Conservation (phyloP, 345 rosid species). For the Salix udensis region DNA sequence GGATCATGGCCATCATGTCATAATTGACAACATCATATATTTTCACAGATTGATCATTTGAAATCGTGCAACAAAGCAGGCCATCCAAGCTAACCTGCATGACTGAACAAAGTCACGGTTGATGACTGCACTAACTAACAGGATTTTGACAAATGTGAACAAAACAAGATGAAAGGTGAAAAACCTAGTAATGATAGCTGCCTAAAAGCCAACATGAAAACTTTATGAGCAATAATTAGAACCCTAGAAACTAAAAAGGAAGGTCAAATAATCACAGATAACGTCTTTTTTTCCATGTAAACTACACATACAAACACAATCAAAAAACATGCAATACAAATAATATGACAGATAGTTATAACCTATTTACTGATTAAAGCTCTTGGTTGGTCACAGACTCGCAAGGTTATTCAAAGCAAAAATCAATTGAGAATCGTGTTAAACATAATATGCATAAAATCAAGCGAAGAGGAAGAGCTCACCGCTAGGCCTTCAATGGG, state of each 20-base stretch:
- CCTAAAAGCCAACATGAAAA: too few species aligned
- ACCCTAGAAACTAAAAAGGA: too few species aligned
- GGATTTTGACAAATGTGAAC: too few species aligned
- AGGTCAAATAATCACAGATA: background rate
- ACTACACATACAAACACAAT: background rate
- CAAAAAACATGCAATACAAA: background rate
- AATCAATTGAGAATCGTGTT: background rate
- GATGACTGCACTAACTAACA: slow-evolving; percentile 31
- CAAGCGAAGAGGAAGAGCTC: slow-evolving; percentile 26
- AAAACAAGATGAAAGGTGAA: too few species aligned
- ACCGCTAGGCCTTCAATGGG: slow-evolving; percentile 95
- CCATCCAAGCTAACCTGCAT: slow-evolving; percentile 95
- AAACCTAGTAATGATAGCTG: too few species aligned
- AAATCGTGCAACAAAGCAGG: slow-evolving; percentile 91
- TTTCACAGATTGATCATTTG: slow-evolving; percentile 77
- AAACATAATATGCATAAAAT: background rate
- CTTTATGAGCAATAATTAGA: too few species aligned
- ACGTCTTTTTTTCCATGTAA: background rate
- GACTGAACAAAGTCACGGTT: slow-evolving; percentile 57
- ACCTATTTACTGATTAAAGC: background rate
- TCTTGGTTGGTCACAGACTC: background rate
- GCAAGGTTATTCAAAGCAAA: background rate
- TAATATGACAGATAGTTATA: background rate
- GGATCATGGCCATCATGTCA: slow-evolving; percentile 98
- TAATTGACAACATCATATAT: slow-evolving; percentile 93